These are phyloP conservation scores for Kodamaea neixiangensis DNA, from an alignment of 805 yeast species.

Conservation along the genomic window DNA sequence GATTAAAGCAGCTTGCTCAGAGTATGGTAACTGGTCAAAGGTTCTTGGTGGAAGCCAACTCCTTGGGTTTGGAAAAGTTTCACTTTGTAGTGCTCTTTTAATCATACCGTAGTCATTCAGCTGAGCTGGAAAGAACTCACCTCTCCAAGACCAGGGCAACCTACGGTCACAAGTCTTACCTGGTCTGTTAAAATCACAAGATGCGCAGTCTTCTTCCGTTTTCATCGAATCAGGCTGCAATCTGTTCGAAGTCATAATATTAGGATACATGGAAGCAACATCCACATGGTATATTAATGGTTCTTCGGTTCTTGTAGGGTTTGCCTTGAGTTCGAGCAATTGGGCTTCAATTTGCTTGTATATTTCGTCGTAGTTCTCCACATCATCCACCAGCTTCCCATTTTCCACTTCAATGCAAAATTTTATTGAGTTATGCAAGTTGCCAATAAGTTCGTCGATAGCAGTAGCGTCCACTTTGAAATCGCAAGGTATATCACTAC, in stretches of 20 bases:
- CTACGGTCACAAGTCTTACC: conserved; percentile 92
- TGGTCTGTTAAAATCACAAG: conserved; percentile 95
- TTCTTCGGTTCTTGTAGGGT: conserved; percentile 67
- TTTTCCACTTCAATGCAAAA: conserved; percentile 86
- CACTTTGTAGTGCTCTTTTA: conserved; percentile 77
- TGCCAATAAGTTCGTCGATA: conserved; percentile 72
- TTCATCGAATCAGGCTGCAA: conserved; percentile 98
- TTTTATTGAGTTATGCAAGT: conserved; percentile 72
- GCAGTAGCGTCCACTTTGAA: conserved; percentile 82
- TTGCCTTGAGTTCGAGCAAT: conserved; percentile 58
- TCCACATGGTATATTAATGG: conserved; percentile 97
- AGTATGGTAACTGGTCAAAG: conserved; percentile 73
- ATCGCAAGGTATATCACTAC: conserved; percentile 78
- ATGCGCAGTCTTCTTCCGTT: conserved; percentile 91
- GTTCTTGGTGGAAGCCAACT: conserved; percentile 58
- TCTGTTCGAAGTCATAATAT: conserved; percentile 96
- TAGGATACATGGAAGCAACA: conserved; percentile 99
- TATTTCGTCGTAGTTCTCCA: conserved; percentile 78
- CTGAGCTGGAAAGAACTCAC: conserved; percentile 89
- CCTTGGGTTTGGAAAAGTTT: conserved; percentile 65
- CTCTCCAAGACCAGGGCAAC: conserved; percentile 97
- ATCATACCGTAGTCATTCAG: conserved; percentile 91
- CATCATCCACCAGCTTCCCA: conserved; percentile 68
- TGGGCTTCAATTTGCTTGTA: conserved; percentile 54
- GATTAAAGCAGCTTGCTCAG: conserved; percentile 75